These are phyloP conservation scores for Maudiozyma serrabonitensis DNA, from an alignment of 805 yeast species.

Conservation along the genomic window DNA sequence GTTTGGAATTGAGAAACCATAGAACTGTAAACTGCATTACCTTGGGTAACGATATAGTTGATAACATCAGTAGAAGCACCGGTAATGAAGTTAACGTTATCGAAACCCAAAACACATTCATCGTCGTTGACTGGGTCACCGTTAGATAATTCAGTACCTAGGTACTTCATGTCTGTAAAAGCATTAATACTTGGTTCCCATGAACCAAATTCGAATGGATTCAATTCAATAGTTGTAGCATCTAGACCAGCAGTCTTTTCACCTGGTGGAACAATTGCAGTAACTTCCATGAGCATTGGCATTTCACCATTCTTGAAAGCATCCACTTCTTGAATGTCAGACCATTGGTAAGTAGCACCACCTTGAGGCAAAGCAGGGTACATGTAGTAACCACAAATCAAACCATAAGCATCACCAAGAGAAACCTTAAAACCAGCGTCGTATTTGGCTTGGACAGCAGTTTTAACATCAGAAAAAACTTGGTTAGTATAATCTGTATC, in stretches of 20 bases:
- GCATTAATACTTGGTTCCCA: conserved; percentile 71
- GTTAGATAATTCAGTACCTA: conserved; percentile 54
- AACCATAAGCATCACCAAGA: conserved; percentile 72
- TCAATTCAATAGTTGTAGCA: conserved; percentile 57
- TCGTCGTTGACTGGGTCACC: conserved; percentile 43
- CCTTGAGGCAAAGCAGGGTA: conserved; percentile 50
- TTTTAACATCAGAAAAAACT: conserved; percentile 42
- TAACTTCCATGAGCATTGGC: conserved; percentile 64
- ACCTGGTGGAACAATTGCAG: conserved; percentile 56
- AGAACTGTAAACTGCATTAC: conserved; percentile 38
- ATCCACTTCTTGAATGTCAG: conserved; percentile 49
- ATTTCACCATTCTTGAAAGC: conserved; percentile 50
- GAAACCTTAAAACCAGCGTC: conserved; percentile 59
- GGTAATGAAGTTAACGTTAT: conserved; percentile 70
- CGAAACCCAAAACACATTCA: conserved; percentile 57
- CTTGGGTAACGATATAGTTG: conserved; percentile 52
- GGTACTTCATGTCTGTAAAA: conserved; percentile 55
- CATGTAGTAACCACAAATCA: conserved; percentile 62
- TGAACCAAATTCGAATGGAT: conserved; percentile 70
- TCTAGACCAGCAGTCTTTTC: conserved; percentile 45
- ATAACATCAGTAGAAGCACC: conserved; percentile 79
- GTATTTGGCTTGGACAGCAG: conserved; percentile 41
- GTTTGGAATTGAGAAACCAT: conserved; percentile 30
- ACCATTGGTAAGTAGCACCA: conserved; percentile 53
- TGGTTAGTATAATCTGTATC: conserved; percentile 41